These are phyloP conservation scores for Blastosporella zonata DNA, from an alignment of 1,284 basidiomycete species.

Conservation along the genomic window DNA sequence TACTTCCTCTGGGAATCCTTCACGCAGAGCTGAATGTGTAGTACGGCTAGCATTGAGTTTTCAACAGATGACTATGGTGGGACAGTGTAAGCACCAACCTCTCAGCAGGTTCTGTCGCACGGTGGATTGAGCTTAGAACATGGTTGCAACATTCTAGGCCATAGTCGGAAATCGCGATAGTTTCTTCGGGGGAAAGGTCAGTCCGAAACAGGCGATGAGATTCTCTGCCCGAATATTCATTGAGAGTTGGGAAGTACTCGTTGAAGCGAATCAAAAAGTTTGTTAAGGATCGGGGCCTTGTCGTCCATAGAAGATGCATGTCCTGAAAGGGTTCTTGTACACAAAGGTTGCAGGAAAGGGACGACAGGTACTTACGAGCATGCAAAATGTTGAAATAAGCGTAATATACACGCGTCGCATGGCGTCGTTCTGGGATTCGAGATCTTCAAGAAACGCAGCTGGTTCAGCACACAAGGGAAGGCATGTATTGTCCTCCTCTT, in stretches of 20 bases:
- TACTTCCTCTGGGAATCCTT: conserved; percentile 13
- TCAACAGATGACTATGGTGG: not conserved
- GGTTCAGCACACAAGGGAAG: conserved; percentile 20
- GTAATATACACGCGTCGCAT: conserved; percentile 34
- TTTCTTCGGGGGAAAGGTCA: conserved; percentile 30
- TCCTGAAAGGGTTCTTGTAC: conserved; percentile 28
- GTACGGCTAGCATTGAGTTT: conserved; percentile 14
- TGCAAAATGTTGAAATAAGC: conserved; percentile 29
- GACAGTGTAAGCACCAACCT: conserved; percentile 20
- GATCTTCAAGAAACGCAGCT: conserved; percentile 17
- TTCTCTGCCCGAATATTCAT: conserved; percentile 19
- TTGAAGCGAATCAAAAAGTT: conserved; percentile 37
- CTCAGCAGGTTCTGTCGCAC: conserved; percentile 24
- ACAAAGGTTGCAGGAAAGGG: not conserved
- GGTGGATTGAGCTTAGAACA: conserved; percentile 24
- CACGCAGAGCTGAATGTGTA: conserved; percentile 16
- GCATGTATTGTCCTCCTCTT: conserved; percentile 17
- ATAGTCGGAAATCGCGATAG: conserved; percentile 22
- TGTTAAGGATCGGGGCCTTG: conserved; percentile 26
- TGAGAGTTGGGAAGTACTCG: conserved; percentile 39
- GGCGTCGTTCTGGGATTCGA: conserved; percentile 14
- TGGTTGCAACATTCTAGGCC: conserved; percentile 23
- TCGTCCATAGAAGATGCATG: conserved; percentile 35
- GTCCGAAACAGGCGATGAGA: conserved; percentile 30
- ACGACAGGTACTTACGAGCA: conserved; percentile 22